Base-by-base conservation (phyloP, 1,284 basidiomycete species). In the Neolentinus lepideus region DNA sequence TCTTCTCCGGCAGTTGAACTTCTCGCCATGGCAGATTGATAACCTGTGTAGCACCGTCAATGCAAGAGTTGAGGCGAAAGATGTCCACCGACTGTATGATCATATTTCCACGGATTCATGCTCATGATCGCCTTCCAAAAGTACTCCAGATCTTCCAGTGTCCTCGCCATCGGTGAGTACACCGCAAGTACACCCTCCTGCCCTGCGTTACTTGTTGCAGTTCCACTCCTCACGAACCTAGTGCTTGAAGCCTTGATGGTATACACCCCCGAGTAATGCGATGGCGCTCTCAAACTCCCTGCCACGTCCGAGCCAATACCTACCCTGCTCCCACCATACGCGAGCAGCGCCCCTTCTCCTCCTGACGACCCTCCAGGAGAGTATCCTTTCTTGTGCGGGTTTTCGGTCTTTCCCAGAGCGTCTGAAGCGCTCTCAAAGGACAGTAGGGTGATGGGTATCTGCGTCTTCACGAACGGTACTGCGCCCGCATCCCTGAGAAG, bases 401-500 rank as follows among this genome's bases (percentile, higher is more conserved):
- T 90, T 31, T 69, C 72, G 1, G 84, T 78, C n/a, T 67, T 66
- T 1, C 88, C 89, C 59, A 85, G 92, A 1, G 90, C 70, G 38
- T 88, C 87, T 53, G 87, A 88, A 36, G 68, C 65, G 54, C 85
- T 85, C 68, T 93, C 90, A 65, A 87, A 88, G 3, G 85, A 82
- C 38, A 92, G 75, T 46, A 92, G 77, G 0, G 88, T 90, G 63
- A 86, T 82, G 0, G 81, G 79, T 27, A 83, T 73, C 61, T 87
- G 88, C 36, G 90, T 92, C 71, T 92, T 92, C 66, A 84, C 85
- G 67, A 86, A 88, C 1, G 83, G 80, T 21, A 92, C 76, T 0
- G 85, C 90, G 21, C 90, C 90, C 1, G 83, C 85, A 54, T 83
- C 76, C 29, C 76, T 79, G 6, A 87, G 74, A 25, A 88, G 77